Conservation (phyloP, 306 rosid species). For the Prosopis cineraria region DNA sequence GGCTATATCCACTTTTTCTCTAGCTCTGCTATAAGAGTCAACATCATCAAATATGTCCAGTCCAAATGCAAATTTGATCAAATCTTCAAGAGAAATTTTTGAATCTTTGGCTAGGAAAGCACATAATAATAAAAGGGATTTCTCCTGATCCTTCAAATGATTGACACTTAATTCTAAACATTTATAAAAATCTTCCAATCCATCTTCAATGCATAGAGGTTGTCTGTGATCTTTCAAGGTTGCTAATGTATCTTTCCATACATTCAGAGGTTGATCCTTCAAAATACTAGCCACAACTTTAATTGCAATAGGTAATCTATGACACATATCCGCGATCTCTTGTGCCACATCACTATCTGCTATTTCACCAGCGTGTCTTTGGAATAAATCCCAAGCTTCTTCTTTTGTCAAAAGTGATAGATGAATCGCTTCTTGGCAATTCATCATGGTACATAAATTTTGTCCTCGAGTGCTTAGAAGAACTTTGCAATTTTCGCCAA, state of each 20-base stretch:
- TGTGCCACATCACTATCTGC: background rate
- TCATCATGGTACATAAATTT: background rate
- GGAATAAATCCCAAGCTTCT: background rate
- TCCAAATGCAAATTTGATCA: background rate
- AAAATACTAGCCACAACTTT: background rate
- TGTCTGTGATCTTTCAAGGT: background rate
- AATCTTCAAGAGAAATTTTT: background rate
- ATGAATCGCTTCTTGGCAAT: background rate
- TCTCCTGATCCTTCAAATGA: background rate
- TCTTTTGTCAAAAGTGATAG: background rate
- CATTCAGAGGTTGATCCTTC: background rate
- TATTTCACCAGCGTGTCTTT: background rate
- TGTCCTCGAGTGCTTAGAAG: background rate
- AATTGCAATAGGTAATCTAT: slow-evolving; percentile 6
- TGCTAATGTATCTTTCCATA: background rate
- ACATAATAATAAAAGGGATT: background rate
- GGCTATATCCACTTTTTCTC: background rate
- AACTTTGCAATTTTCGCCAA: background rate
- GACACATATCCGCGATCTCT: background rate
- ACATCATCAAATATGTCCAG: background rate
- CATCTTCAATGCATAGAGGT: background rate
- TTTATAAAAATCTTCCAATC: background rate
- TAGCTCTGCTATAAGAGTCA: background rate
- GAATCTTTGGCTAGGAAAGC: slow-evolving; percentile 17
- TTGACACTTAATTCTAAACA: background rate